Evolutionary conservation across 148 eudicot species (phyloP).

Genomic region (Chenopodium formosanum): DNA sequence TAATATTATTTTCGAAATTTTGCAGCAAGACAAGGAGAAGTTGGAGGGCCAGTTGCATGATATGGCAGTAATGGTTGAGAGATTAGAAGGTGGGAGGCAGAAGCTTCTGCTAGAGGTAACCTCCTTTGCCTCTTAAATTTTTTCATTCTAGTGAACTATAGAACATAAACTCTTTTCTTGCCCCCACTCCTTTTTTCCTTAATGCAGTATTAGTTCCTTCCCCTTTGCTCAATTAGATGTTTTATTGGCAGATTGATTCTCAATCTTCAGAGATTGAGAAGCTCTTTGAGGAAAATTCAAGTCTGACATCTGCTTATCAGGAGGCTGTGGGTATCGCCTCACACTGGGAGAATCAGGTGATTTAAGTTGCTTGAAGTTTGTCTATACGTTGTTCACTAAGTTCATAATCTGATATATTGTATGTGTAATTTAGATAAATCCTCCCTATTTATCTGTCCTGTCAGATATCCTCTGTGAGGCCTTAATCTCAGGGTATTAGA

Average conservation of each 20-base stretch:
- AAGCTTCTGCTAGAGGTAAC: constrained; percentile 84
- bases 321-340: constrained; percentile 63
- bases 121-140: neutral
- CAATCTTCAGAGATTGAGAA: constrained; percentile 95
- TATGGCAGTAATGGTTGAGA: constrained; percentile 89
- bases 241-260: constrained; percentile 71
- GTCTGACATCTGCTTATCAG: constrained; percentile 69
- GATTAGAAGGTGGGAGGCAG: constrained; percentile 87
- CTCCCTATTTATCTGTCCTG: neutral
- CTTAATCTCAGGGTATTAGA: neutral
- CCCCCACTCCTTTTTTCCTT: neutral
- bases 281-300: constrained; percentile 90
- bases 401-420: neutral
- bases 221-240: constrained; percentile 20
- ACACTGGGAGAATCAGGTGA: constrained; percentile 93
- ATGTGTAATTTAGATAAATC: neutral
- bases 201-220: neutral
- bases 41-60: constrained; percentile 89
- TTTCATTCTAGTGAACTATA: too few relatives aligned
- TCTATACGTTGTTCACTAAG: neutral
- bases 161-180: too few relatives aligned
- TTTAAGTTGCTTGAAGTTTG: constrained; percentile 2
- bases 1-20: neutral
- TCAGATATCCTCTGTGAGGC: neutral
- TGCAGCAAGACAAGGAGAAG: constrained; percentile 88